Evolutionary conservation across 2,329 filamentous ascomycete genomes (phyloP).

Genomic region (Arthrinium puccinioides): DNA sequence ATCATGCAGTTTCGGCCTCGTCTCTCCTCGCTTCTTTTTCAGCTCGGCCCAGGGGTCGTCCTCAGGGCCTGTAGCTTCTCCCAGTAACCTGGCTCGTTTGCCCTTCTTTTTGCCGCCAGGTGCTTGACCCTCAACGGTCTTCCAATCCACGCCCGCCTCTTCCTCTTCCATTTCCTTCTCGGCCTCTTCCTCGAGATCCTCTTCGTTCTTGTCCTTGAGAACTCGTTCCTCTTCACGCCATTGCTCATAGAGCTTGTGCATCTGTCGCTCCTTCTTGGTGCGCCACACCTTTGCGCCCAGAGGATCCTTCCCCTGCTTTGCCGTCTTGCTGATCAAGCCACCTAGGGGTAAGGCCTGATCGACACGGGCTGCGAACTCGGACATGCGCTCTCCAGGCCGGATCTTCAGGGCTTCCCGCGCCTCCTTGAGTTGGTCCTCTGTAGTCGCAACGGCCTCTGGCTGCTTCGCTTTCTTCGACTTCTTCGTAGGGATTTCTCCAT

Average conservation of each 20-base stretch:
- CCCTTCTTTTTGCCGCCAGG: constrained; percentile 34
- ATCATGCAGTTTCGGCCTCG: constrained; percentile 43
- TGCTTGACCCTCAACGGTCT: constrained; percentile 33
- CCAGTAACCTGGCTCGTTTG: constrained; percentile 28
- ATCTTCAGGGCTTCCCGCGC: constrained; percentile 55
- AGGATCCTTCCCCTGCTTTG: constrained; percentile 55
- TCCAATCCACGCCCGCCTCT: constrained; percentile 41
- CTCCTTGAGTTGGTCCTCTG: constrained; percentile 10
- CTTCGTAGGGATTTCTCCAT: constrained; percentile 42
- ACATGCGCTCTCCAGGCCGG: constrained; percentile 72
- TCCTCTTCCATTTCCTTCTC: constrained; percentile 55
- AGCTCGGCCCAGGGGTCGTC: constrained; percentile 74
- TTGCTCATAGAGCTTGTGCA: constrained; percentile 74
- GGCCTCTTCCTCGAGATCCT: constrained; percentile 57
- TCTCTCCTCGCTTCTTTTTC: constrained; percentile 56
- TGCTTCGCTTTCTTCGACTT: constrained; percentile 20
- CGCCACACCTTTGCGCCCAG: constrained; percentile 58
- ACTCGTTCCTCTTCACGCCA: constrained; percentile 63
- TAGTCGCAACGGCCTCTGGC: constrained; percentile 9
- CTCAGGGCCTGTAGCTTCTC: constrained; percentile 41
- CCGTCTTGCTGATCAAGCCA: constrained; percentile 57
- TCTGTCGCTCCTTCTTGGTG: constrained; percentile 78
- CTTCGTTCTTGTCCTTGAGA: constrained; percentile 56
- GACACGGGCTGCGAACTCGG: constrained; percentile 76
- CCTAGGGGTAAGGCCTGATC: constrained; percentile 75